Evolutionary conservation across 768 basidiomycete species (phyloP), one percentile per base, ranked within the genome.

Genomic region (Daedalea quercina): DNA sequence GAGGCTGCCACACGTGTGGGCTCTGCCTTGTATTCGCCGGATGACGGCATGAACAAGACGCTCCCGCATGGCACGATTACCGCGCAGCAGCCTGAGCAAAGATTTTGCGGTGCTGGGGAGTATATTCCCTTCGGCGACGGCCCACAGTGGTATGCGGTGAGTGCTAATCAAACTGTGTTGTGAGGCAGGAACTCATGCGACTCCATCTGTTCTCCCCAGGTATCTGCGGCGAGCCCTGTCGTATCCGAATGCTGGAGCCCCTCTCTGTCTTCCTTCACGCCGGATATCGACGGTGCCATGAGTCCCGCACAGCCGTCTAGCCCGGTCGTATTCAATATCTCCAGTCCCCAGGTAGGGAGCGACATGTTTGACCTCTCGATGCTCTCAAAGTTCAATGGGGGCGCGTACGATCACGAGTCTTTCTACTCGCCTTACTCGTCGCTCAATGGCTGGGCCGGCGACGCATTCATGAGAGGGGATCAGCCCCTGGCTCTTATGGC

Each of bases 381-480:
- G 20, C 17, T 23, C 20, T 26, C 23, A 13, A 17, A 17, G 6
- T 44, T 44, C 23, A 20, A 20, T 26, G 44, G 20, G n/a, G n/a
- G n/a, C n/a, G n/a, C n/a, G 17, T 9, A 28, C 22, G 9, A 34
- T 3, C 17, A 35, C 41, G 31, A 9, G 40, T 50, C 45, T 15
- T 53, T 54, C 26, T 57, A 55, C 22, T 61, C 63, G 9, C 56
- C 60, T 2, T 67, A 65, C 51, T 65, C 66, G 22, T 63, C 66
- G 17, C 58, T 64, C 33, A 61, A 61, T 15, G 60, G 60, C 28
- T 67, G 66, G 66, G 63, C 61, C 13, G 63, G 61, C 47, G 60
- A 57, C 23, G 43, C 48, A 4, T 55, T 26, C 33, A 22, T 42
- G 28, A 53, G 52, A 26, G 22, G 34, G 24, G 19, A n/a, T 17